phyloP scores from a whole-genome alignment of 2,329 filamentous ascomycete genomes.

The Fusarium poae region DNA sequence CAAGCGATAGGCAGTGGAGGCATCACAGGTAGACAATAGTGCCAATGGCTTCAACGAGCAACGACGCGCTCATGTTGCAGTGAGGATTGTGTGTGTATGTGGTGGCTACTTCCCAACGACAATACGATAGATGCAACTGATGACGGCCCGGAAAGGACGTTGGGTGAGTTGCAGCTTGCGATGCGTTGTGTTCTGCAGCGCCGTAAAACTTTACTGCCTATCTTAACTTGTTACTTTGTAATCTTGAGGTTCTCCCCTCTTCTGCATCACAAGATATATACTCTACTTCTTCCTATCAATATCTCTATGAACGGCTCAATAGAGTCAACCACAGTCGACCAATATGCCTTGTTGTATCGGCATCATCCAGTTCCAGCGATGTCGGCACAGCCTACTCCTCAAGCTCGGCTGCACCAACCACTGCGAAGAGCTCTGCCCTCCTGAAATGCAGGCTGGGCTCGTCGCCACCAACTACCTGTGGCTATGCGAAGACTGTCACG shows the following conservation, averaged over 20 bases:
- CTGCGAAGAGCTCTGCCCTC: slow-evolving; percentile 47
- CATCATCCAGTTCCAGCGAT: slow-evolving; percentile 46
- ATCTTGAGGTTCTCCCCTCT: background rate
- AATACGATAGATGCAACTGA: slow-evolving; percentile 21
- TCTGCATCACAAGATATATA: background rate
- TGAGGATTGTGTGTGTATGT: background rate
- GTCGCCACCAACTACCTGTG: slow-evolving; percentile 45
- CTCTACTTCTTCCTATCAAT: background rate
- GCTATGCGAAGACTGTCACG: slow-evolving; percentile 50
- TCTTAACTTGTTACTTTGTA: background rate
- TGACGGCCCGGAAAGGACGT: slow-evolving; percentile 21
- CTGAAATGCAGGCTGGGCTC: slow-evolving; percentile 35
- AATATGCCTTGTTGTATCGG: slow-evolving; percentile 51
- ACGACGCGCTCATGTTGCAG: background rate
- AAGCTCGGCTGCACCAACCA: slow-evolving; percentile 49
- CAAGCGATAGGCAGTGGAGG: slow-evolving; percentile 1
- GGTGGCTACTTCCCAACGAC: slow-evolving; percentile 33
- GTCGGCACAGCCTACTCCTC: slow-evolving; percentile 46
- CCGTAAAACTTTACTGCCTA: slow-evolving; percentile 8
- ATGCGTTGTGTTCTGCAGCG: background rate
- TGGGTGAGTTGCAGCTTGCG: slow-evolving; percentile 14
- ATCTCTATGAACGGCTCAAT: background rate
- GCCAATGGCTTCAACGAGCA: slow-evolving; percentile 16
- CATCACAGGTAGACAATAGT: slow-evolving; percentile 7
- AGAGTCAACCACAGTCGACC: background rate